These are phyloP conservation scores for Solanum paucissectum DNA, from an alignment of 257 asterid genomes.

Conservation along the genomic window DNA sequence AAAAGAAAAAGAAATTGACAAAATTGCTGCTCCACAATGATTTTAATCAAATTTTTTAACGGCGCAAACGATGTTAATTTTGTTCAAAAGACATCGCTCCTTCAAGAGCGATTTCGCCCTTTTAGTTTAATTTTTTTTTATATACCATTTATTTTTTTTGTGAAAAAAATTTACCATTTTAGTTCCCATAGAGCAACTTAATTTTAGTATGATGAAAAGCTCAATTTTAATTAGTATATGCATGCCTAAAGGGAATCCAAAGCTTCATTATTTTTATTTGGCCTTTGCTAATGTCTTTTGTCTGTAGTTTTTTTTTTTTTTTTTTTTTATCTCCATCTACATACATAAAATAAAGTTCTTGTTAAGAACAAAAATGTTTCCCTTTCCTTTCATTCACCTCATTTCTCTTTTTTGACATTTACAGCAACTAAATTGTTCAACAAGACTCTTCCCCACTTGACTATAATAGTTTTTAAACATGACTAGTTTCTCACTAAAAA, in stretches of 20 bases:
- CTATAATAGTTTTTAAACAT: background rate
- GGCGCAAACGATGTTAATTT: too few species aligned
- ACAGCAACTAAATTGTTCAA: constrained; percentile 1
- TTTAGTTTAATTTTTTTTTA: too few species aligned
- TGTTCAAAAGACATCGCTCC: too few species aligned
- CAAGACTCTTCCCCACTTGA: background rate
- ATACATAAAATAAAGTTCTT: background rate
- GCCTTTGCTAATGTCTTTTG: constrained; percentile 10
- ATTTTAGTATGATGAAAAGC: background rate
- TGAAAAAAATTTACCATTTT: too few species aligned
- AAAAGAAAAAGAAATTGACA: too few species aligned
- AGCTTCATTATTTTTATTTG: constrained; percentile 9
- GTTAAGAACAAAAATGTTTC: constrained; percentile 1
- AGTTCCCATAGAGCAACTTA: background rate
- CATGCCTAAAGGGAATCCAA: constrained; percentile 5
- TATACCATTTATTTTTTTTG: too few species aligned
- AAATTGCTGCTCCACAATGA: too few species aligned
- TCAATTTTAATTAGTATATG: background rate
- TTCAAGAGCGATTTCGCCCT: too few species aligned
- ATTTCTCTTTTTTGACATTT: constrained; percentile 1
- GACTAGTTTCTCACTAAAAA: background rate
- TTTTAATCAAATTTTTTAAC: too few species aligned
- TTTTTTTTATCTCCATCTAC: background rate
- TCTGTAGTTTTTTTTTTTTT: background rate
- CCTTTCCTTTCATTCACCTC: background rate